Base-by-base conservation (phyloP, 352 stramenopile genomes). In the Pythium dissimile region DNA sequence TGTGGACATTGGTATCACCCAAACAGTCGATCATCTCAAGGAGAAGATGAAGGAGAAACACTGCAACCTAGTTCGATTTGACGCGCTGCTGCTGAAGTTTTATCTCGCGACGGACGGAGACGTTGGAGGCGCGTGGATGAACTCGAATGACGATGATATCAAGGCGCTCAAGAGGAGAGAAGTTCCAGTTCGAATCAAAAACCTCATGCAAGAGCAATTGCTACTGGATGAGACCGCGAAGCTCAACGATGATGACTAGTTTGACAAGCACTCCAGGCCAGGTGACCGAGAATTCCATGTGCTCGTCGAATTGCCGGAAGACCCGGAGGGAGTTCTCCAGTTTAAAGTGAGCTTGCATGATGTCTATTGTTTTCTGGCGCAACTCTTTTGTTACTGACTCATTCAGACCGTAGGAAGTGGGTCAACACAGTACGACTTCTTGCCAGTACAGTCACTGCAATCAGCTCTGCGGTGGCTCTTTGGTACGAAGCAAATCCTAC, bases 11-110 rank as follows among this genome's bases (percentile, higher is more conserved):
- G 55, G 54, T 13, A 24, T 21, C 20, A 47, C 18, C 0, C 3
- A 55, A 2, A 65, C 52, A 11, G 46, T 67, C 23, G 66, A 27
- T 31, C 18, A 67, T 43, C 26, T 72, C 35, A 72, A 69, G 53
- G 9, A 69, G 3, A 47, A 51, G 59, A 63, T 72, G 21, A 67
- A 66, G 54, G 48, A 52, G 21, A 38, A 67, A 55, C 47, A 65
- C 2, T 20, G 27, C 5, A 26, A 44, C 47, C 18, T 48, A 13
- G 57, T 59, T 37, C 20, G 48, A 11, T 59, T 41, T 12, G 48
- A 54, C 50, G 64, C 54, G 12, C 28, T 37, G 5, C 12, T 58
- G 13, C 38, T 73, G 54, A 32, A 65, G 60, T 53, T 76, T 27
- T 73, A 60, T 30, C 60, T 76, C 45, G 51, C 64, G 31, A 64